Evolutionary conservation across 441 rosid genomes (phyloP), one percentile per base, ranked within the genome.

Genomic region (Populus hybrid): DNA sequence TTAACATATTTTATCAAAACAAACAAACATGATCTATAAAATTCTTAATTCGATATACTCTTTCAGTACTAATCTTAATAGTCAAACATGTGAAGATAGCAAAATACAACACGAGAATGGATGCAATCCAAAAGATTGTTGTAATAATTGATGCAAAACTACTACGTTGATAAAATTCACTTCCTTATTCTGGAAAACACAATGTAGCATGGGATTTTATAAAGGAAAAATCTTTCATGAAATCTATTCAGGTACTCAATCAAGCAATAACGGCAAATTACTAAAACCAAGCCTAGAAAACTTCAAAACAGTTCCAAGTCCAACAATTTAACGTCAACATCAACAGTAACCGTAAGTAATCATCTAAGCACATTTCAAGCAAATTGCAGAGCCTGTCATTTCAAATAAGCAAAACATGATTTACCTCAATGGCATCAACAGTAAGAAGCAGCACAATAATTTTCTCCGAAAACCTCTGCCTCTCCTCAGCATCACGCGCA

Each of bases 391-490:
- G 61, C n/a, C n/a, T 6, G 3, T 30, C 70, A 16, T 28, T 67
- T 26, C 21, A 67, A 10, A 16, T 35, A 26, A 6, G 24, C 0
- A 38, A 28, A 59, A 10, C n/a, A 30, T 16, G 64, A 26, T 0
- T 79, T 91, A 96, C 99, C 98, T 96, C 98, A 79, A 93, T 90
- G 85, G 94, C 93, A 83, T 93, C 99, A 78, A 92, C 94, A 0
- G 98, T 91, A 40, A 94, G 98, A 23, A 96, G 98, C 80, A 94
- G 87, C n/a, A 96, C 98, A 73, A 96, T 96, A 59, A 94, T 91
- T 83, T 81, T 91, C 71, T 94, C 97, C 8, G 91, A 83, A 74
- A 96, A 92, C 77, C 89, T 90, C 79, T 93, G 96, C 34, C 88
- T 88, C 84, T 96, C 98, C 88, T 83, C 99, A 10, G 94, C 92